phyloP scores from a whole-genome alignment of 495 filamentous ascomycete genomes.

The Rhypophila decipiens region DNA sequence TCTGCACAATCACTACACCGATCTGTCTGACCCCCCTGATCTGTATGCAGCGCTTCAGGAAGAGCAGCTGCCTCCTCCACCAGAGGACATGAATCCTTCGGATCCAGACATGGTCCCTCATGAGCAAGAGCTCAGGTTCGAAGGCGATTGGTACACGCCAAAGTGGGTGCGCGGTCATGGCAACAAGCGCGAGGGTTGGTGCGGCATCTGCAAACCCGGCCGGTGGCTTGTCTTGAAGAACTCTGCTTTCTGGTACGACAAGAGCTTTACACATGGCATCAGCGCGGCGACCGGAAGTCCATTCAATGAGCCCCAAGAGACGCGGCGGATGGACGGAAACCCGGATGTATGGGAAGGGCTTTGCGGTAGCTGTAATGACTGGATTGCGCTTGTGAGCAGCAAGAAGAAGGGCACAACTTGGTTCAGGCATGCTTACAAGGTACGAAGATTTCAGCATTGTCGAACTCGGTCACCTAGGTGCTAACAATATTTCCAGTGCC shows the following conservation, averaged over 20 bases:
- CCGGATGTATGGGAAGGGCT: conserved; percentile 76
- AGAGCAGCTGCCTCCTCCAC: conserved; percentile 59
- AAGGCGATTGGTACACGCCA: conserved; percentile 72
- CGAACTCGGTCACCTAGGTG: conserved; percentile 14
- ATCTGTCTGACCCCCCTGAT: conserved; percentile 64
- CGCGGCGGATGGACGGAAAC: conserved; percentile 69
- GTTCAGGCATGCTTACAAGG: conserved; percentile 82
- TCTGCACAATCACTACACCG: conserved; percentile 55
- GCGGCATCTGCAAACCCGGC: conserved; percentile 74
- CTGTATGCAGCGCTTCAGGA: conserved; percentile 64
- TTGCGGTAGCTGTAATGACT: conserved; percentile 70
- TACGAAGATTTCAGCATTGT: no score
- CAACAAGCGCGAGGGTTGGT: conserved; percentile 80
- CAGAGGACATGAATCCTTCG: conserved; percentile 67
- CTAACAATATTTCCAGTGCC: conserved; percentile 44
- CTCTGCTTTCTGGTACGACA: conserved; percentile 82
- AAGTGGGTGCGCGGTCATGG: conserved; percentile 72
- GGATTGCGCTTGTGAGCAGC: conserved; percentile 71
- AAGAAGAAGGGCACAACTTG: conserved; percentile 84
- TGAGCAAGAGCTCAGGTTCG: conserved; percentile 71
- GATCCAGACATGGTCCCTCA: conserved; percentile 64
- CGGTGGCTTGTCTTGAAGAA: conserved; percentile 80
- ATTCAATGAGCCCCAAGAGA: conserved; percentile 67
- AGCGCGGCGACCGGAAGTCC: conserved; percentile 67
- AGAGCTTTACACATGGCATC: conserved; percentile 74